Evolutionary conservation across 192 early-diverging fungal genomes (phyloP).

Genomic region (Phlyctochytrium arcticum): DNA sequence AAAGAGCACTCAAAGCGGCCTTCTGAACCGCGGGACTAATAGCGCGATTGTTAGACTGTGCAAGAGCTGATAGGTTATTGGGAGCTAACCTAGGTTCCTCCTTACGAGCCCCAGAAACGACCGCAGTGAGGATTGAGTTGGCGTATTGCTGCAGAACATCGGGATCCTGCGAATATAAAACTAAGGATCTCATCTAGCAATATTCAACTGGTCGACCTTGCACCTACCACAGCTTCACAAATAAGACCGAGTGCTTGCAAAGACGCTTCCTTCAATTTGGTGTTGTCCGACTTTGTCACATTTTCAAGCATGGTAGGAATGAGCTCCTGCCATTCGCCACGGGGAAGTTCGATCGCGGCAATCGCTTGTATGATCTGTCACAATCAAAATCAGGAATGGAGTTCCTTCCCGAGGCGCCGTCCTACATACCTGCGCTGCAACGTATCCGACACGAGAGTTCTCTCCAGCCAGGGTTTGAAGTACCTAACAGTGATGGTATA

Average conservation of each 20-base stretch:
- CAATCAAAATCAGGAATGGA: neutral
- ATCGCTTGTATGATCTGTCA: slow-evolving; percentile 81
- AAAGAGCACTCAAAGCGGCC: slow-evolving; percentile 84
- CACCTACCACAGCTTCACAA: slow-evolving; percentile 81
- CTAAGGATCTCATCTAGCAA: neutral
- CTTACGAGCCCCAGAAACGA: slow-evolving; percentile 91
- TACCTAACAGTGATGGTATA: slow-evolving; percentile 32
- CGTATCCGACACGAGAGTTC: slow-evolving; percentile 53
- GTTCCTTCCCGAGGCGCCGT: neutral
- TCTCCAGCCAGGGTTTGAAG: slow-evolving; percentile 52
- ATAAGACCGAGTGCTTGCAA: slow-evolving; percentile 90
- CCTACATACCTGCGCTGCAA: slow-evolving; percentile 64
- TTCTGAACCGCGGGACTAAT: slow-evolving; percentile 76
- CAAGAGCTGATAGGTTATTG: no score
- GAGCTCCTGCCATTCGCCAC: slow-evolving; percentile 78
- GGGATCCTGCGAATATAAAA: slow-evolving; percentile 53
- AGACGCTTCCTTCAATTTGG: slow-evolving; percentile 70
- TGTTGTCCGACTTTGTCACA: slow-evolving; percentile 60
- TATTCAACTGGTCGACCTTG: neutral
- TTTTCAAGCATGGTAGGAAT: slow-evolving; percentile 78
- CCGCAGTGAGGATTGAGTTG: slow-evolving; percentile 89
- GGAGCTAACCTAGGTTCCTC: slow-evolving; percentile 83
- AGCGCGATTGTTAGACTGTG: neutral
- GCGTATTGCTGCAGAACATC: slow-evolving; percentile 76
- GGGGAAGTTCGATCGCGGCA: slow-evolving; percentile 89